Percentiles rank a stretch among this genome's conserved stretches.
phyloP scores from a whole-genome alignment of 192 early-diverging fungal genomes.

The Phlyctochytrium arcticum region DNA sequence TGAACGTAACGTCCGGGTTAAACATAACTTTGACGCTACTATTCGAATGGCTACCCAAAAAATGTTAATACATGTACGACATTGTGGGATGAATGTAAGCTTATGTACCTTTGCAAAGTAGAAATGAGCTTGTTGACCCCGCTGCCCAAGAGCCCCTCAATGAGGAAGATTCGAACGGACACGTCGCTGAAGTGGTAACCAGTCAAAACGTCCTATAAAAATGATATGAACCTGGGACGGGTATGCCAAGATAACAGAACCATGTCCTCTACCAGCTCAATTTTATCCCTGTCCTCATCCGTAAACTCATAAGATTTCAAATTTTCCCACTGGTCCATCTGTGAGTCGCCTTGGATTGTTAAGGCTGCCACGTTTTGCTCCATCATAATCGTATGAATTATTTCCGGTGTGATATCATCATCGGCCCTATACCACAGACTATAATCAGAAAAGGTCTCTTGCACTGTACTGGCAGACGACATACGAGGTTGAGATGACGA shows the following conservation, averaged over 20 bases:
- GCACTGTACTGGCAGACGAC: background rate
- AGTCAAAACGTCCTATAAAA: constrained; percentile 19
- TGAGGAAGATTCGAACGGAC: constrained; percentile 10
- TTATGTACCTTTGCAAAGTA: too few species aligned
- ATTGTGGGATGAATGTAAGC: too few species aligned
- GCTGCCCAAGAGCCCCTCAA: constrained; percentile 19
- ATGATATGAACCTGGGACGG: background rate
- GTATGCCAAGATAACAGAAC: background rate
- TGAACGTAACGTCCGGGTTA: background rate
- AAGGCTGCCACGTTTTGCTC: background rate
- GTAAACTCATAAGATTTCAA: background rate
- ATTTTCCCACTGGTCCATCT: background rate
- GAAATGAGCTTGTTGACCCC: background rate
- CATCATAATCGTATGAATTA: background rate
- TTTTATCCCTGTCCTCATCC: background rate
- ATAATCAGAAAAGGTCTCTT: background rate
- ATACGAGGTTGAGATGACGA: constrained; percentile 19
- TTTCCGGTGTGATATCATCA: background rate
- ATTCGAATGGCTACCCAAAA: too few species aligned
- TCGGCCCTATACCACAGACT: constrained; percentile 1
- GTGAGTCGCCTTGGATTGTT: background rate
- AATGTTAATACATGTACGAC: too few species aligned
- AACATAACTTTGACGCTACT: too few species aligned
- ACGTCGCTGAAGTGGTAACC: constrained; percentile 33
- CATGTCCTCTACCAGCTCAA: constrained; percentile 6